phyloP scores from a whole-genome alignment of 2,329 filamentous ascomycete species.

The Sordariomycetes sp. region DNA sequence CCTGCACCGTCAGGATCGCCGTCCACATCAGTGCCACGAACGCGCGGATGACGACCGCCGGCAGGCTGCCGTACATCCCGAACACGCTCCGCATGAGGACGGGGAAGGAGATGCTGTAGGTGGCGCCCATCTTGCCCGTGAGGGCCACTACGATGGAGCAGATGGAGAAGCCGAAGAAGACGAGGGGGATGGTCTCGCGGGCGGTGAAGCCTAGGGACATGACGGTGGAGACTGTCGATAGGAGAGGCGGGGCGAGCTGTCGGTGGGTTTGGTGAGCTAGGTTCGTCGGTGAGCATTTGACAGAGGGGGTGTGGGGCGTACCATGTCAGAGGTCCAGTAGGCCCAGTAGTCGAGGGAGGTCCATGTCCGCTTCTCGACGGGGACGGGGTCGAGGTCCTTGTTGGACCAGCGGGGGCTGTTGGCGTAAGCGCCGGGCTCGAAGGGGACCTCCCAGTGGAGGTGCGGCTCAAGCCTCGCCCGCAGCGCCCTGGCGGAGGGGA shows the following conservation, averaged over 20 bases:
- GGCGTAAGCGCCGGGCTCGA: too few species aligned
- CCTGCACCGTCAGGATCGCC: constrained; percentile 20
- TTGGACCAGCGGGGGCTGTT: constrained; percentile 20
- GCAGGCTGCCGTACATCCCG: constrained; percentile 30
- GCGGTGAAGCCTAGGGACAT: constrained; percentile 21
- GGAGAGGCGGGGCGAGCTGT: too few species aligned
- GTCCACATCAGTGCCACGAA: constrained; percentile 20
- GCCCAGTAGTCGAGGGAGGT: constrained; percentile 30
- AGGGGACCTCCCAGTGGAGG: too few species aligned
- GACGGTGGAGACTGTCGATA: constrained; percentile 16
- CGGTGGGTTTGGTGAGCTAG: too few species aligned
- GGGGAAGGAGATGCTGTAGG: constrained; percentile 23
- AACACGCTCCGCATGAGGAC: constrained; percentile 24
- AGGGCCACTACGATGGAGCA: constrained; percentile 34
- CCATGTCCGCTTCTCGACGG: constrained; percentile 30
- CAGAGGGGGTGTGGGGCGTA: too few species aligned
- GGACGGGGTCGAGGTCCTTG: constrained; percentile 19
- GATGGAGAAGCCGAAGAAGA: constrained; percentile 32
- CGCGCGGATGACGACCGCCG: constrained; percentile 23
- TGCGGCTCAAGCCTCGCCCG: too few species aligned
- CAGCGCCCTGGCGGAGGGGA: too few species aligned
- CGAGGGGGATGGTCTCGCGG: constrained; percentile 5
- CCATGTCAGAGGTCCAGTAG: constrained; percentile 34
- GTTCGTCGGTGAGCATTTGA: too few species aligned
- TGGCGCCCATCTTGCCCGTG: constrained; percentile 24